These are phyloP conservation scores for Aureobasidium sp. DNA, from an alignment of 2,329 filamentous ascomycete species.

Conservation along the genomic window DNA sequence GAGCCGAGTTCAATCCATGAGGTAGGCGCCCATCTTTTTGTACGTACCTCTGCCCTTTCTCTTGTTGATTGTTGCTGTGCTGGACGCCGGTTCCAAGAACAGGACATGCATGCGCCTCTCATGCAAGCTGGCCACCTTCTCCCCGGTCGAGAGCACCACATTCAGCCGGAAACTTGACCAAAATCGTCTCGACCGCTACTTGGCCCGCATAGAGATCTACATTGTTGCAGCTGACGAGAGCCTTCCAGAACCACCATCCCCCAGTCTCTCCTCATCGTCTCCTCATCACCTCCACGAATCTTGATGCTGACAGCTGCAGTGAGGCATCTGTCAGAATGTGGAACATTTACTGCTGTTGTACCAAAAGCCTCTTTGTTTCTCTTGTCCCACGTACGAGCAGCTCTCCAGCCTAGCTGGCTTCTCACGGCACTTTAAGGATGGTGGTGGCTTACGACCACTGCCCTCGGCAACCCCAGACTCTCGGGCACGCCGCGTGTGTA, in stretches of 20 bases:
- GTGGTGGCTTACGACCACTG: background rate
- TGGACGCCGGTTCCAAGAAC: background rate
- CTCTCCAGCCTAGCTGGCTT: too few relatives aligned
- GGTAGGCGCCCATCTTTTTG: background rate
- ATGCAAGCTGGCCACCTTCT: background rate
- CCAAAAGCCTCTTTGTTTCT: background rate
- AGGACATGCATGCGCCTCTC: background rate
- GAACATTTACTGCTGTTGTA: background rate
- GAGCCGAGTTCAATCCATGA: background rate
- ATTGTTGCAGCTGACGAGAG: slow-evolving; percentile 8
- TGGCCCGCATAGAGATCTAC: background rate
- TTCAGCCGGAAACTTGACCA: background rate
- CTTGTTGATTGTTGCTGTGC: slow-evolving; percentile 1
- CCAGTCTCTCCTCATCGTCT: background rate
- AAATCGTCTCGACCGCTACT: background rate
- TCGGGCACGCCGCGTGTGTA: background rate
- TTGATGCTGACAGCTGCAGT: background rate
- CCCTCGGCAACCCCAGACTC: background rate
- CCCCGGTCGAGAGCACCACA: slow-evolving; percentile 5
- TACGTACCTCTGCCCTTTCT: background rate
- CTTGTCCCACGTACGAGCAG: background rate
- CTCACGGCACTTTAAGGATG: background rate
- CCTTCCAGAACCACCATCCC: slow-evolving; percentile 2
- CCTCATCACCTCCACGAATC: background rate
- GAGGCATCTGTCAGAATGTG: background rate